Percentiles rank a stretch among this genome's conserved stretches.
These are phyloP conservation scores for Yamadazyma pseudoaaseri DNA, from an alignment of 1,139 yeast genomes.

Conservation along the genomic window DNA sequence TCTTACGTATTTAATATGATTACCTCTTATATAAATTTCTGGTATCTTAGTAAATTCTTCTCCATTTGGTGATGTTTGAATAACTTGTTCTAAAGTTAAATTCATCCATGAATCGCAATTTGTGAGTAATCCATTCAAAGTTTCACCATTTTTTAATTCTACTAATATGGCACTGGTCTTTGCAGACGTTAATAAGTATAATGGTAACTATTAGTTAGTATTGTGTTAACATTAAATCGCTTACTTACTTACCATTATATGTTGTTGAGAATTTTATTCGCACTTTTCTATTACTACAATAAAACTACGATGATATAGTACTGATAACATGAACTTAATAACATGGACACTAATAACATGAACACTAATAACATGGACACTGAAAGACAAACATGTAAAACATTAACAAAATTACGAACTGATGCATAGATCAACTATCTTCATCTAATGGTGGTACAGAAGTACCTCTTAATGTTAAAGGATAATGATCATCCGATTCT, in stretches of 20 bases:
- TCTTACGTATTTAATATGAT: conserved; percentile 54
- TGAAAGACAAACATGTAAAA: too few species aligned
- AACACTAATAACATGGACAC: too few species aligned
- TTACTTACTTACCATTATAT: conserved; percentile 7
- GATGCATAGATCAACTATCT: too few species aligned
- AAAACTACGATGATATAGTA: too few species aligned
- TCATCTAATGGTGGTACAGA: conserved; percentile 36
- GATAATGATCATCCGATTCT: conserved; percentile 32
- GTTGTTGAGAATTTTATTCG: conserved; percentile 10
- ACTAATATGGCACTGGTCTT: conserved; percentile 86
- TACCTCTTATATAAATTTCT: conserved; percentile 85
- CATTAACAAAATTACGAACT: too few species aligned
- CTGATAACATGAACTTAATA: too few species aligned
- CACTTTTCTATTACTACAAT: too few species aligned
- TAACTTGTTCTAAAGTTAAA: conserved; percentile 75
- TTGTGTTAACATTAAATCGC: too few species aligned
- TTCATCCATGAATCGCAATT: conserved; percentile 98
- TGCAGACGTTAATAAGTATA: conserved; percentile 85
- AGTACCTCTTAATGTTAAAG: conserved; percentile 46
- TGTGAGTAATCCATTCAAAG: conserved; percentile 78
- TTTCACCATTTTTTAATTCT: conserved; percentile 90
- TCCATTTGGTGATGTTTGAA: conserved; percentile 70
- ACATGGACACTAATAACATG: too few species aligned
- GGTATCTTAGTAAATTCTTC: conserved; percentile 65
- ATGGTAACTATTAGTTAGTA: conserved; percentile 62